phyloP scores from a whole-genome alignment of 495 filamentous ascomycete species.

The Glutinoglossum americanum region DNA sequence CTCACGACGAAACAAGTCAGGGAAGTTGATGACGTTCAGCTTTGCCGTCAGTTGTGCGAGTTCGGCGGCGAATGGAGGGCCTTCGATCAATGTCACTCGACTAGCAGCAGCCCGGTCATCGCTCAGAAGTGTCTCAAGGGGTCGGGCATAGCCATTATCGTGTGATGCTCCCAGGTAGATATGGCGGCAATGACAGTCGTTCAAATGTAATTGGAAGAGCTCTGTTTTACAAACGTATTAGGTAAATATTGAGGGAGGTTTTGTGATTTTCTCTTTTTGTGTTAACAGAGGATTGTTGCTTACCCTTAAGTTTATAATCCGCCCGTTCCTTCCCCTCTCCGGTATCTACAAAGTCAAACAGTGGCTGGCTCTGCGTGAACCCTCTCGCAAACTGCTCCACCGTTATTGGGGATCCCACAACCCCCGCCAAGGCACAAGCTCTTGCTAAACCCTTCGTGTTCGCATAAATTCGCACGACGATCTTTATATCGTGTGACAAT shows the following conservation, averaged over 20 bases:
- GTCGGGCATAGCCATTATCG: slow-evolving; percentile 47
- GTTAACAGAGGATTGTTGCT: slow-evolving; percentile 5
- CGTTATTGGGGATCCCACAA: slow-evolving; percentile 26
- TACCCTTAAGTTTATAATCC: slow-evolving; percentile 58
- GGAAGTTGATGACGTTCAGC: slow-evolving; percentile 37
- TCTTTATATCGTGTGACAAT: slow-evolving; percentile 24
- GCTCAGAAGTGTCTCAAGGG: slow-evolving; percentile 40
- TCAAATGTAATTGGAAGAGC: slow-evolving; percentile 40
- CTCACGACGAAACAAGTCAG: slow-evolving; percentile 43
- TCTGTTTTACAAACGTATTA: slow-evolving; percentile 24
- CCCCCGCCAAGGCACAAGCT: slow-evolving; percentile 33
- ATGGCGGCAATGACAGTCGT: slow-evolving; percentile 60
- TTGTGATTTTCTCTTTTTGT: background rate
- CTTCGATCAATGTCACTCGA: slow-evolving; percentile 56
- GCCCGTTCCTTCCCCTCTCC: slow-evolving; percentile 46
- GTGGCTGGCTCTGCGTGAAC: slow-evolving; percentile 14
- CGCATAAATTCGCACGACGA: slow-evolving; percentile 46
- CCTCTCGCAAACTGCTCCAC: slow-evolving; percentile 52
- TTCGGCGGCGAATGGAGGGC: slow-evolving; percentile 34
- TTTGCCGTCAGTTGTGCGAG: slow-evolving; percentile 28
- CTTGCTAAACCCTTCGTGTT: slow-evolving; percentile 44
- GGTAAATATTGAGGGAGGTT: background rate
- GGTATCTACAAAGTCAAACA: slow-evolving; percentile 17
- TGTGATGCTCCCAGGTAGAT: slow-evolving; percentile 62
- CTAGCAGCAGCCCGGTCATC: slow-evolving; percentile 26